Base-by-base conservation (phyloP, 306 rosid genomes). In the Quercus engelmannii region DNA sequence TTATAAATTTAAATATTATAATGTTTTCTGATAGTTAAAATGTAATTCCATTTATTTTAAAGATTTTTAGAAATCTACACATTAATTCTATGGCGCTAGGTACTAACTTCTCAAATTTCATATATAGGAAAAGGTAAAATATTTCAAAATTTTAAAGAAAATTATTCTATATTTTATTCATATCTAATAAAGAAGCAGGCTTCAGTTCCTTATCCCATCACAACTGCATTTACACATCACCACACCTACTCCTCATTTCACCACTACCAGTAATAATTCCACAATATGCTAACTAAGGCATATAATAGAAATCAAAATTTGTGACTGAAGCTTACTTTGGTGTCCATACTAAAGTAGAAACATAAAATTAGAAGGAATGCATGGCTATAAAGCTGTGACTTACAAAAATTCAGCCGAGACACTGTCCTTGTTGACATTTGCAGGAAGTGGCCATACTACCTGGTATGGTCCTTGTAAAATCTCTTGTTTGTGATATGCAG, bases 331-430 rank as follows among this genome's bases (percentile, higher is more conserved):
- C 55, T 30, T 9, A 28, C 43, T 46, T 33, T 77, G 79, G 56
- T 55, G 49, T 19, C 56, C 65, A 76, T 67, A 56, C 6, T 69
- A 23, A 59, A 55, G 15, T 57, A 73, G 28, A n/a, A 71, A 69
- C 46, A 51, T 14, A n/a, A 14, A 81, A 63, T 65, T 46, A 35
- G 52, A 8, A n/a, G 41, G 30, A 85, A 63, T 56, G 31, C 46
- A 21, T 15, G 20, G 33, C 13, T 69, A 61, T 12, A 41, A 78
- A 51, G 55, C 41, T 68, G 30, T 31, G 20, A 88, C 98, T 87
- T 79, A 93, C 96, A 78, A 76, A 80, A 89, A 89, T 85, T 93
- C 93, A 79, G 96, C 98, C 3, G 92, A 85, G 68, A 93, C 83
- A 25, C 56, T 51, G 18, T 93, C 92, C 86, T 88, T 93, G 90